These are phyloP conservation scores for Populus tremula DNA, from an alignment of 345 rosid genomes.

Conservation along the genomic window DNA sequence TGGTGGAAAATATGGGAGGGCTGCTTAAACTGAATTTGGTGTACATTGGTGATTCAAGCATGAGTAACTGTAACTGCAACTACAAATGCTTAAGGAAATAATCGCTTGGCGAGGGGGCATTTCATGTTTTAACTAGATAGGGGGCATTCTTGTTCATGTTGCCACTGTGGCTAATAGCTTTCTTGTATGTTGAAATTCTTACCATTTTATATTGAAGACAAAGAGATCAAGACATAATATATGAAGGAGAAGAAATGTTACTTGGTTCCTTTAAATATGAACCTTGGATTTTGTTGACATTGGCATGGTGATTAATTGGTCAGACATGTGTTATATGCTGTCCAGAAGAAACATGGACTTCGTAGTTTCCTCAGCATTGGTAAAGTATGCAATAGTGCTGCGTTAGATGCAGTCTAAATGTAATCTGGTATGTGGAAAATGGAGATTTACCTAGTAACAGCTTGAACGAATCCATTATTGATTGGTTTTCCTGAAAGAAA, in stretches of 20 bases:
- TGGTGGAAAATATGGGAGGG: neutral
- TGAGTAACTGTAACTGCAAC: neutral
- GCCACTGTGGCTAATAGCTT: neutral
- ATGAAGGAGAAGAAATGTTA: neutral
- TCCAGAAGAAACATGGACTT: neutral
- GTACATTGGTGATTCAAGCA: neutral
- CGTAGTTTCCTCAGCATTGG: neutral
- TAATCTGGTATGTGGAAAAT: neutral
- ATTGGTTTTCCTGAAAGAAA: neutral
- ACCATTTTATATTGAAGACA: neutral
- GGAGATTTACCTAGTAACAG: neutral
- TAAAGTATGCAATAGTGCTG: neutral
- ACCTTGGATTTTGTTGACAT: neutral
- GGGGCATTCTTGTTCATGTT: too few species aligned
- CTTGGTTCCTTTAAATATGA: neutral
- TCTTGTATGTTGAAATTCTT: neutral
- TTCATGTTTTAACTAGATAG: neutral
- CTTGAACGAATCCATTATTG: neutral
- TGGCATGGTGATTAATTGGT: neutral
- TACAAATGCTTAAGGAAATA: neutral
- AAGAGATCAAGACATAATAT: neutral
- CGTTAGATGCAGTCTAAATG: neutral
- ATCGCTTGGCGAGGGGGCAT: neutral
- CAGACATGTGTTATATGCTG: neutral
- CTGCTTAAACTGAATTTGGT: neutral